Percentiles rank a stretch among this genome's conserved stretches.
Evolutionary conservation across 257 asterid genomes (phyloP).

Genomic region (Solanum paucissectum): DNA sequence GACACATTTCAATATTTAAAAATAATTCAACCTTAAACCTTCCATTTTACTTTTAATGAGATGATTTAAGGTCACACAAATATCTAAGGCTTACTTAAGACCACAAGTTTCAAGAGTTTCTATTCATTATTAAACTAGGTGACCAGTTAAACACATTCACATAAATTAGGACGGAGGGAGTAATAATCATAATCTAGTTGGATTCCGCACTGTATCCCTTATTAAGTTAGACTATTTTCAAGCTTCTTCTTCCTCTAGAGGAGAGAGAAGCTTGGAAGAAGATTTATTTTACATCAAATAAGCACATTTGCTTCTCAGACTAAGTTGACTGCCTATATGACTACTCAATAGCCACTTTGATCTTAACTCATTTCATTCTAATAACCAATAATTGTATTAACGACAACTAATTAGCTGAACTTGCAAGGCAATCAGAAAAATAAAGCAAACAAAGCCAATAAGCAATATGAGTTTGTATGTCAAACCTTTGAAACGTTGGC

Average conservation of each 20-base stretch:
- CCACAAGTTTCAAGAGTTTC: not conserved
- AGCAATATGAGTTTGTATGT: not conserved
- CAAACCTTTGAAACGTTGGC: slow-evolving; percentile 63
- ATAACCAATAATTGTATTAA: not conserved
- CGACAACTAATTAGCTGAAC: not conserved
- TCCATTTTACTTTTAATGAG: not conserved
- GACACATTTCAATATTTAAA: not conserved
- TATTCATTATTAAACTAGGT: not conserved
- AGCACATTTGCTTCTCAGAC: not conserved
- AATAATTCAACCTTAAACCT: not conserved
- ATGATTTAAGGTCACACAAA: not conserved
- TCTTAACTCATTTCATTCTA: not conserved
- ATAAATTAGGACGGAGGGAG: not conserved
- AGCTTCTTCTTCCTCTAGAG: not conserved
- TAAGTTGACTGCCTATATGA: not conserved
- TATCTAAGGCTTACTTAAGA: not conserved
- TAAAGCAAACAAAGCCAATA: not conserved
- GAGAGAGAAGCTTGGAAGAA: not conserved
- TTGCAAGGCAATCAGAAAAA: not conserved
- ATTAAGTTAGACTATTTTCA: not conserved
- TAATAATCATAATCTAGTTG: not conserved
- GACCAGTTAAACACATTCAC: not conserved
- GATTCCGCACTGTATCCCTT: not conserved
- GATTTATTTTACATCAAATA: not conserved
- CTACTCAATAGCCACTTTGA: not conserved